Evolutionary conservation across 2,329 filamentous ascomycete genomes (phyloP).

Genomic region (Xylaria sp.): DNA sequence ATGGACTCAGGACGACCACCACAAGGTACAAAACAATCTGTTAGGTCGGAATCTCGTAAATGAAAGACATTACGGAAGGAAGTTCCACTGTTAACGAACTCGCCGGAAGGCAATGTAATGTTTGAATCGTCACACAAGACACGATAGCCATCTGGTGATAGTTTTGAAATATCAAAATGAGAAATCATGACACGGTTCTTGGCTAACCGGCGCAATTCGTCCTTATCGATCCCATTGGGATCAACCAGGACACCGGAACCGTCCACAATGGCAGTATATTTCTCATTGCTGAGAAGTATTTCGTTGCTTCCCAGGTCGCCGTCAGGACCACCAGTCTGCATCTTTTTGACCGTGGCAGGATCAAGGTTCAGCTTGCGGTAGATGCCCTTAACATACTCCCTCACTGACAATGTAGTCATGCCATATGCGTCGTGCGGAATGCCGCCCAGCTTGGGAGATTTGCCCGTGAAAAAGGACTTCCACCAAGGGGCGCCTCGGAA

Average conservation of each 20-base stretch:
- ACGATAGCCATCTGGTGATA: slow-evolving; percentile 89
- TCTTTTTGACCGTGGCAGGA: slow-evolving; percentile 84
- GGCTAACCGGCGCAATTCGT: slow-evolving; percentile 85
- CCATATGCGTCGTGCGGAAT: slow-evolving; percentile 97
- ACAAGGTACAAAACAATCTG: slow-evolving; percentile 93
- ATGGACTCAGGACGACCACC: slow-evolving; percentile 97
- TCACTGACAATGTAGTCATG: slow-evolving; percentile 97
- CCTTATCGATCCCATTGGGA: slow-evolving; percentile 85
- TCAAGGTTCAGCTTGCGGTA: slow-evolving; percentile 96
- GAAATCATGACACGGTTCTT: slow-evolving; percentile 89
- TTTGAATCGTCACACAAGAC: slow-evolving; percentile 93
- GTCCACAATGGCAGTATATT: slow-evolving; percentile 95
- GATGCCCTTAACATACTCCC: slow-evolving; percentile 95
- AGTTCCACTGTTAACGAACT: slow-evolving; percentile 89
- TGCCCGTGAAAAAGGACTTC: slow-evolving; percentile 99
- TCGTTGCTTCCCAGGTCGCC: slow-evolving; percentile 98
- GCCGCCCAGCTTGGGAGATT: slow-evolving; percentile 93
- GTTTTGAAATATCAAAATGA: slow-evolving; percentile 84
- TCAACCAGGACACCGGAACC: slow-evolving; percentile 95
- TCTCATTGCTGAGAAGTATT: slow-evolving; percentile 94
- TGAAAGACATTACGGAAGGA: slow-evolving; percentile 98
- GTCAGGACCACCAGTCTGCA: slow-evolving; percentile 97
- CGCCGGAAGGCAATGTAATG: slow-evolving; percentile 85
- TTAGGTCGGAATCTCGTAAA: slow-evolving; percentile 78
- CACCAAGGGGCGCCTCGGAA: slow-evolving; percentile 92